phyloP scores from a whole-genome alignment of 352 stramenopile species.

The Phytophthora sp. region DNA sequence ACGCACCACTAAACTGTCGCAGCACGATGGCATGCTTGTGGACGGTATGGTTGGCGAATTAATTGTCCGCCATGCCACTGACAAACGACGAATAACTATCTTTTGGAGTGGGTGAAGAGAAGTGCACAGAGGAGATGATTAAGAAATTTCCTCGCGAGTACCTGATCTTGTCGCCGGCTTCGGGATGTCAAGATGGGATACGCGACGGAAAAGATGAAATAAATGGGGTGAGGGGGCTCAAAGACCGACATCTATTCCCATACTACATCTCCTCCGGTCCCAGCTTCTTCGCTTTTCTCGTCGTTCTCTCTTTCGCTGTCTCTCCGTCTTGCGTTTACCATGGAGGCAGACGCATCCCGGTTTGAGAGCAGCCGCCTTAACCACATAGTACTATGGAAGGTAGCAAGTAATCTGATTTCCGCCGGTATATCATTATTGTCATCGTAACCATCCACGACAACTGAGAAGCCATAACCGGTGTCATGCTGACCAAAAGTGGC shows the following conservation, averaged over 20 bases:
- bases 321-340: conserved; percentile 7
- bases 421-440: background rate
- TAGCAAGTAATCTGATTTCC: background rate
- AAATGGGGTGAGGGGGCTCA: background rate
- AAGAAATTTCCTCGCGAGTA: too few species aligned
- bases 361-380: background rate
- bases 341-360: background rate
- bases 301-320: background rate
- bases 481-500: background rate
- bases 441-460: conserved; percentile 1
- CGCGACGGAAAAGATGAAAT: conserved; percentile 1
- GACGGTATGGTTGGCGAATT: too few species aligned
- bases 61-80: too few species aligned
- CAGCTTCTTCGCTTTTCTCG: background rate
- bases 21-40: too few species aligned
- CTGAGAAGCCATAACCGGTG: conserved; percentile 3
- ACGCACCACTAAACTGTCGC: too few species aligned
- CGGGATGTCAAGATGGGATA: too few species aligned
- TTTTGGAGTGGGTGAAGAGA: too few species aligned
- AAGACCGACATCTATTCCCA: conserved; percentile 14
- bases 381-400: background rate
- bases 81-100: too few species aligned
- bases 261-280: background rate
- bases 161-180: too few species aligned
- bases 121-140: too few species aligned